Percentiles rank a stretch among this genome's conserved stretches.
Evolutionary conservation across 306 rosid genomes (phyloP).

Genomic region (Ormosia semicastrata): DNA sequence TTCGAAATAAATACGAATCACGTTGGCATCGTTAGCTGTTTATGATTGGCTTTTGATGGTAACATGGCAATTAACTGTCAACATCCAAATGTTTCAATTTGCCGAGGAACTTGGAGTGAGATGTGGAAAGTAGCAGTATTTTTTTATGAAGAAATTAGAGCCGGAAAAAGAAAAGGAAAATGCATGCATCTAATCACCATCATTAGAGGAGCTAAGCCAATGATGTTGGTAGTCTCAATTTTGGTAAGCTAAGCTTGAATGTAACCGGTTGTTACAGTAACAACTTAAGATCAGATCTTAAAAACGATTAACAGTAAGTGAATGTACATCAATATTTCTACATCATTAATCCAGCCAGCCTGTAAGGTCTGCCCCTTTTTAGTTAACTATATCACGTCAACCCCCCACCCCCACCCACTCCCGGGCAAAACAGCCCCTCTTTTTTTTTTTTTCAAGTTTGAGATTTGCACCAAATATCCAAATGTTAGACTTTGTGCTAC

Average conservation of each 20-base stretch:
- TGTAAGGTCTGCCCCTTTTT: too few species aligned
- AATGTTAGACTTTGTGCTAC: constrained; percentile 30
- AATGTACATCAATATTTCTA: not conserved
- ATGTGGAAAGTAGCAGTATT: not conserved
- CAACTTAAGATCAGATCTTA: not conserved
- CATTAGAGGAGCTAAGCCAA: not conserved
- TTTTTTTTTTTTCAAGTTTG: not conserved
- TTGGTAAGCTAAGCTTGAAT: not conserved
- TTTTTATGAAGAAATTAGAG: not conserved
- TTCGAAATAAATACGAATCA: not conserved
- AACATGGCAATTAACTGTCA: not conserved
- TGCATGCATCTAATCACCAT: too few species aligned
- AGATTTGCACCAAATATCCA: constrained; percentile 37
- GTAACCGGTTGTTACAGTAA: not conserved
- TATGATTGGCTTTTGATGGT: not conserved
- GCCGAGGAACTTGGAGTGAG: not conserved
- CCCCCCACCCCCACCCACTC: too few species aligned
- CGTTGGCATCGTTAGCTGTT: not conserved
- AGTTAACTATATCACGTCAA: too few species aligned
- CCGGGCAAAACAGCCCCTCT: too few species aligned
- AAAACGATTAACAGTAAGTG: not conserved
- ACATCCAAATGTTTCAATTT: constrained; percentile 7
- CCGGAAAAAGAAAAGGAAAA: not conserved
- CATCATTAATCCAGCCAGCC: not conserved
- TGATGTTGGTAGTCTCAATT: not conserved